phyloP scores from a whole-genome alignment of 2,329 filamentous ascomycete species.

The Elsinoe batatas region DNA sequence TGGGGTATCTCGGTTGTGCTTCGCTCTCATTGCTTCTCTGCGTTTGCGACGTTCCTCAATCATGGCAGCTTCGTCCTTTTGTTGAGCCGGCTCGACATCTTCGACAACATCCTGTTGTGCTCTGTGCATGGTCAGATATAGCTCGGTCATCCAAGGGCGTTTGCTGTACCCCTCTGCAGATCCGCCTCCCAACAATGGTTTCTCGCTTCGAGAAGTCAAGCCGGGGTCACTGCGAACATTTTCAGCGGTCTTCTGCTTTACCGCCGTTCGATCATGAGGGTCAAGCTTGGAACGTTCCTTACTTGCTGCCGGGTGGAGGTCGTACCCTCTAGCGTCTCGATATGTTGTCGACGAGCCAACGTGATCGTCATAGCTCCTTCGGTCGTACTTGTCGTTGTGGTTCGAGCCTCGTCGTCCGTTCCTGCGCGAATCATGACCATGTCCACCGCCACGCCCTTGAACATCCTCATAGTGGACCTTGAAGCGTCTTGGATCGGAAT shows the following conservation, averaged over 20 bases:
- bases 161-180: constrained; percentile 19
- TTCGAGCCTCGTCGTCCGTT: constrained; percentile 16
- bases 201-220: background rate
- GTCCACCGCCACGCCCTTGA: constrained; percentile 17
- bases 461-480: constrained; percentile 53
- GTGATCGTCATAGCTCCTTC: constrained; percentile 14
- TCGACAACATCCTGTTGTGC: constrained; percentile 37
- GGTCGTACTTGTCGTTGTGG: constrained; percentile 12
- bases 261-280: background rate
- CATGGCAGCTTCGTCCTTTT: constrained; percentile 66
- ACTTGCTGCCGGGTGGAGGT: constrained; percentile 10
- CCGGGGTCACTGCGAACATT: background rate
- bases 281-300: constrained; percentile 8
- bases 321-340: constrained; percentile 12
- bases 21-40: constrained; percentile 75
- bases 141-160: constrained; percentile 20
- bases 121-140: constrained; percentile 14
- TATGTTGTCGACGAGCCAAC: background rate
- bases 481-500: constrained; percentile 50
- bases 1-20: constrained; percentile 49
- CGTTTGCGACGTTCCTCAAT: constrained; percentile 77
- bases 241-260: constrained; percentile 4
- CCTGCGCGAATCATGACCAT: constrained; percentile 14
- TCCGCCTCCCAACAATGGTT: background rate
- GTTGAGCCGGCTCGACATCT: constrained; percentile 24